Percentiles rank a stretch among this genome's conserved stretches.
These are phyloP conservation scores for Cenococcum geophilum DNA, from an alignment of 495 filamentous ascomycete species.

Conservation along the genomic window DNA sequence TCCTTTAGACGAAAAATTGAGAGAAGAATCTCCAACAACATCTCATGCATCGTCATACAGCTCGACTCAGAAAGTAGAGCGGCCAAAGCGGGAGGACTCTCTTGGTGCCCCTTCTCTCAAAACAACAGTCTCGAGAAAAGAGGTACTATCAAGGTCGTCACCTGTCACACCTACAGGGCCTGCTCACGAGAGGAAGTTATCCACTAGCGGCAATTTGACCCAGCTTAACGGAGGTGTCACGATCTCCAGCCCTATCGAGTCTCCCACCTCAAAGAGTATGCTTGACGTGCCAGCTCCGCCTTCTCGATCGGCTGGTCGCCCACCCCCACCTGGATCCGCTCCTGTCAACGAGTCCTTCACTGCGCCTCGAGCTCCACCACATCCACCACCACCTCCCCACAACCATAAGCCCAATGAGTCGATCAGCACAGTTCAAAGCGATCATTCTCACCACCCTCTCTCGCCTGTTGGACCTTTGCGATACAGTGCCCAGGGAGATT, in stretches of 20 bases:
- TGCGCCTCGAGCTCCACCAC: slow-evolving; percentile 56
- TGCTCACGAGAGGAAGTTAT: slow-evolving; percentile 31
- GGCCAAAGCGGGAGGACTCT: slow-evolving; percentile 56
- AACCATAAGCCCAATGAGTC: slow-evolving; percentile 52
- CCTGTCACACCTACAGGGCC: slow-evolving; percentile 30
- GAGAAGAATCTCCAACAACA: slow-evolving; percentile 23
- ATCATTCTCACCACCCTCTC: slow-evolving; percentile 17
- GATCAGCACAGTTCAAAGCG: slow-evolving; percentile 44
- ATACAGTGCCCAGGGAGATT: slow-evolving; percentile 67
- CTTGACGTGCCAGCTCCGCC: slow-evolving; percentile 32
- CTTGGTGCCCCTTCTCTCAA: slow-evolving; percentile 35
- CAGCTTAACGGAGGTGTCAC: slow-evolving; percentile 28
- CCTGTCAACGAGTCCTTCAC: slow-evolving; percentile 54
- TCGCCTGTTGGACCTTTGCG: slow-evolving; percentile 56
- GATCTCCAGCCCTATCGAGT: slow-evolving; percentile 38
- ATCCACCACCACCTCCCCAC: slow-evolving; percentile 44
- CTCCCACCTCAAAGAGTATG: slow-evolving; percentile 33
- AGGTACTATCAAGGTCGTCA: slow-evolving; percentile 9
- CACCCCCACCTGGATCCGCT: slow-evolving; percentile 39
- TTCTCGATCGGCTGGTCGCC: slow-evolving; percentile 35
- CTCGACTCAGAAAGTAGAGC: slow-evolving; percentile 29
- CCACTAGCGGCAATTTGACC: slow-evolving; percentile 20
- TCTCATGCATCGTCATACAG: slow-evolving; percentile 30
- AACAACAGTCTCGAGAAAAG: slow-evolving; percentile 18
- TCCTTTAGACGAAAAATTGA: neutral